Conservation (phyloP, 257 asterid species). For the Prunella vulgaris region DNA sequence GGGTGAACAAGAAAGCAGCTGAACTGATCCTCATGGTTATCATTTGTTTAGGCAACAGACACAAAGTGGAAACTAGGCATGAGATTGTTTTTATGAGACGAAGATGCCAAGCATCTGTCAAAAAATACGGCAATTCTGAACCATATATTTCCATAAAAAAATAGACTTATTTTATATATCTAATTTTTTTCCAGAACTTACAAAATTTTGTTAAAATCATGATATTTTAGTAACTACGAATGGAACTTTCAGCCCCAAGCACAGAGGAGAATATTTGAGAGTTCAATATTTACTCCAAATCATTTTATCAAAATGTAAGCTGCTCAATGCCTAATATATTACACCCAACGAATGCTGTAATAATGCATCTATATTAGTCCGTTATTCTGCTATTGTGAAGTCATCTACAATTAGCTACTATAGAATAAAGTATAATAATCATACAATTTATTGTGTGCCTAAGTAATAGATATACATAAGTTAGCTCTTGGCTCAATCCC, state of each 20-base stretch:
- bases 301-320: background rate
- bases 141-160: background rate
- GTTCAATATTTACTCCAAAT: background rate
- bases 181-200: background rate
- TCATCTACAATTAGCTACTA: background rate
- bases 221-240: background rate
- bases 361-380: background rate
- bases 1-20: background rate
- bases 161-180: background rate
- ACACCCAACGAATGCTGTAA: background rate
- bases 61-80: background rate
- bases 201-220: background rate
- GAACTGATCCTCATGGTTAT: background rate
- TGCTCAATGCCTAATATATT: background rate
- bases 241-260: background rate
- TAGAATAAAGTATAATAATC: background rate
- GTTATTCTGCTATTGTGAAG: background rate
- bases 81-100: background rate
- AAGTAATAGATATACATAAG: too few relatives aligned
- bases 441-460: background rate
- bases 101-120: too few relatives aligned
- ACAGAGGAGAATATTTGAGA: background rate
- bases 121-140: background rate
- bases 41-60: background rate
- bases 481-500: too few relatives aligned